Evolutionary conservation across 2,329 filamentous ascomycete genomes (phyloP).

Genomic region (Coniella vitis): DNA sequence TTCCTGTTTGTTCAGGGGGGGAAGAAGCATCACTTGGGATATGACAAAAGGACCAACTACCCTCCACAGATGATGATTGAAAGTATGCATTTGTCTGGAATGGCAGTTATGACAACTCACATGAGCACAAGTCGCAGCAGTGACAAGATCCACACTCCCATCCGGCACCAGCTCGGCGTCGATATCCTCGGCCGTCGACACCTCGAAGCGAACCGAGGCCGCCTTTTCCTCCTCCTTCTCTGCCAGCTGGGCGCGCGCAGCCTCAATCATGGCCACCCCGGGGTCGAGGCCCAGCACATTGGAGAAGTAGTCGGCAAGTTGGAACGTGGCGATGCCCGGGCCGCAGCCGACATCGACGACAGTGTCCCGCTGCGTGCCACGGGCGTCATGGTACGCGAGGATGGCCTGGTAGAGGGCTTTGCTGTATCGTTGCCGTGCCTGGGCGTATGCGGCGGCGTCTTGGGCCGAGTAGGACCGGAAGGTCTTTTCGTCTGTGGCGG

Average conservation of each 20-base stretch:
- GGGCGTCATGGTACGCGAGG: conserved; percentile 37
- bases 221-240: conserved; percentile 24
- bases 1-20: no score
- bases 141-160: conserved; percentile 41
- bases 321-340: conserved; percentile 41
- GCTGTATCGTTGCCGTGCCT: conserved; percentile 35
- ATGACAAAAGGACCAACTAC: no score
- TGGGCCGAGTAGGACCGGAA: conserved; percentile 38
- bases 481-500: conserved; percentile 29
- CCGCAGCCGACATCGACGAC: conserved; percentile 52
- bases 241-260: conserved; percentile 31
- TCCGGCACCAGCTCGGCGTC: conserved; percentile 26
- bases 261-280: conserved; percentile 44
- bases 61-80: no score
- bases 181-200: conserved; percentile 38
- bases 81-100: no score
- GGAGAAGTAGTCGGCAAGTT: conserved; percentile 39
- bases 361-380: conserved; percentile 34
- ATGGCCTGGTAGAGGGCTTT: conserved; percentile 39
- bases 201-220: conserved; percentile 27
- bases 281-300: conserved; percentile 44
- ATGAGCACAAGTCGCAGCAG: conserved; percentile 44
- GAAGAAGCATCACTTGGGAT: no score
- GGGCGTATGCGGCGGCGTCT: conserved; percentile 38
- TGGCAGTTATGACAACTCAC: no score